Percentiles rank a stretch among this genome's conserved stretches.
phyloP scores from a whole-genome alignment of 2,329 filamentous ascomycete species.

The Tolypocladium sp. region DNA sequence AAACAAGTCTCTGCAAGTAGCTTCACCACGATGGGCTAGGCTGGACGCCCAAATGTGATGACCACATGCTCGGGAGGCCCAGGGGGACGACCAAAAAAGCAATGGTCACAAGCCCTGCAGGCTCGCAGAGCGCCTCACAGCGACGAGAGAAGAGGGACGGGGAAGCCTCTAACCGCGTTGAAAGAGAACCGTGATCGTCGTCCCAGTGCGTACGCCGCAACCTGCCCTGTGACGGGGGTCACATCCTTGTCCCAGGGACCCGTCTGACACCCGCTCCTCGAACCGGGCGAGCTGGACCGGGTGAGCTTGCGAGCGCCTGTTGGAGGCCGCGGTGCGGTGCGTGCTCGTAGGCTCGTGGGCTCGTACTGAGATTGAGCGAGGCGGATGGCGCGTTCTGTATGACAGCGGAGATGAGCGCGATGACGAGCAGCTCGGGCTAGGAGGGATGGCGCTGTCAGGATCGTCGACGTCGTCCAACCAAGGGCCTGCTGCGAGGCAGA shows the following conservation, averaged over 20 bases:
- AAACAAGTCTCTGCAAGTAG: conserved; percentile 1
- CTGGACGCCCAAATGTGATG: conserved; percentile 1
- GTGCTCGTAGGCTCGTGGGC: background rate
- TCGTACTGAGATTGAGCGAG: background rate
- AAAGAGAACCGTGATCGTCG: background rate
- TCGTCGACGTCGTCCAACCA: background rate
- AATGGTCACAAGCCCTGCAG: conserved; percentile 4
- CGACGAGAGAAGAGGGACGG: background rate
- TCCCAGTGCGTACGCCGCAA: background rate
- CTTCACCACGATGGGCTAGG: conserved; percentile 2
- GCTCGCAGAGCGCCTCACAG: background rate
- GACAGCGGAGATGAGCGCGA: conserved; percentile 4
- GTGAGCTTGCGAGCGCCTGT: background rate
- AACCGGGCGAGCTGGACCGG: background rate
- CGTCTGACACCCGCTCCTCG: background rate
- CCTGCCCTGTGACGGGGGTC: background rate
- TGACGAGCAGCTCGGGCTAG: conserved; percentile 1
- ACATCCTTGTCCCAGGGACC: background rate
- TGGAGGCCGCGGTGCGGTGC: background rate
- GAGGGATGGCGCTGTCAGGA: background rate
- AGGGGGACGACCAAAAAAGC: conserved; percentile 3
- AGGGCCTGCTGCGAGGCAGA: background rate
- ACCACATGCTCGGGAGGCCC: conserved; percentile 3
- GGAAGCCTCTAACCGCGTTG: background rate
- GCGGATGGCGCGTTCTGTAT: conserved; percentile 1